Evolutionary conservation across 2,329 filamentous ascomycete species (phyloP), one percentile per base, ranked within the genome.

Genomic region (Scedosporium aurantiacum): DNA sequence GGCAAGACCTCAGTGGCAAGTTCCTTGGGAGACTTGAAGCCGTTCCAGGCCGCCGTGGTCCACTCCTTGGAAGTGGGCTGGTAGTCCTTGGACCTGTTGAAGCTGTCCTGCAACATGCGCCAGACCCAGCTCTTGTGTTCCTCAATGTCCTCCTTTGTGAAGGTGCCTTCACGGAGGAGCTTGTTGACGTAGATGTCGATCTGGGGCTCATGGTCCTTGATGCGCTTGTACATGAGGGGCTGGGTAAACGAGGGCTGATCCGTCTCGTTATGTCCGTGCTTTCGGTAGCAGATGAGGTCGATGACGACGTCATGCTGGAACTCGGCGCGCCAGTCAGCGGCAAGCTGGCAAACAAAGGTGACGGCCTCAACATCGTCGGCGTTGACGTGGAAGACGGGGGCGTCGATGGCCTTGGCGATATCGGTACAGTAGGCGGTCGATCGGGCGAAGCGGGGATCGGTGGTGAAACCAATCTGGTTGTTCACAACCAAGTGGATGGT

Each of bases 111-210:
- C 62, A 99, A 82, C 92, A 97, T 97, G 64, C 90, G 90, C 94
- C 93, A 99, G 63, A 97, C 94, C 94, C 94, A 99, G 75, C 95
- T 90, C 83, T 96, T 96, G 82, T 99, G 94, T 81, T 99, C 94
- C 63, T 99, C 93, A 63, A 99, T 88, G 72, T 99, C 94, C 70
- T 94, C 92, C 79, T 96, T 93, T 67, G 90, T 96, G 78, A 99
- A 99, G 60, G 90, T 96, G 68, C 92, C 91, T 71, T 97, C 92
- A 65, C 91, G 82, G 52, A 97, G 81, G 60, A 99, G 86, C 81
- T 96, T 90, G 71, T 96, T 84, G 67, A 94, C 84, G 73, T 99
- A 99, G 70, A 90, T 90, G 72, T 96, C 88, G 63, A 99, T 86
- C 72, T 94, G 90, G 55, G 88, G 85, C 66, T 88, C 83, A 74